These are phyloP conservation scores for Lecanoromycetidae sp. DNA, from an alignment of 2,329 filamentous ascomycete species.

Conservation along the genomic window DNA sequence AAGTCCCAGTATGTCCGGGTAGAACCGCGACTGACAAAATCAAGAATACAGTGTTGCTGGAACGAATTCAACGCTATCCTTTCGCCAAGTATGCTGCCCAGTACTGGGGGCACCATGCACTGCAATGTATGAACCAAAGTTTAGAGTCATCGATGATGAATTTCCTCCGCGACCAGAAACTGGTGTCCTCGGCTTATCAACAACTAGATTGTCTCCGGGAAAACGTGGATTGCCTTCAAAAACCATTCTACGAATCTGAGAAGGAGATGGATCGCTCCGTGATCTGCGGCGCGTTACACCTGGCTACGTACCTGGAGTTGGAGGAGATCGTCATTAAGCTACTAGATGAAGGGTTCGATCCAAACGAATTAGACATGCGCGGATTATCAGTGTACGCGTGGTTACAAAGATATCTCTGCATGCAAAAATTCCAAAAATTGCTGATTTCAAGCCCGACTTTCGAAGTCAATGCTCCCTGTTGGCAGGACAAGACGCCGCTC, in stretches of 20 bases:
- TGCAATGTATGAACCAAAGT: background rate
- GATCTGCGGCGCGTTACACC: background rate
- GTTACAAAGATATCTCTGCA: no score
- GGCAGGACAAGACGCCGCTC: background rate
- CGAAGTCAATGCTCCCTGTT: background rate
- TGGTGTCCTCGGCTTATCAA: no score
- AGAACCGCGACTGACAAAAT: no score
- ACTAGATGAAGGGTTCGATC: conserved; percentile 25
- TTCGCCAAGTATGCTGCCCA: conserved; percentile 5
- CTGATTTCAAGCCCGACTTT: no score
- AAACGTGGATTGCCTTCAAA: background rate
- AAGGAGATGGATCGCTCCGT: background rate
- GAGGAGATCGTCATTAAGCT: conserved; percentile 29
- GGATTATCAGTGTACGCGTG: no score
- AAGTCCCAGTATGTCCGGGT: background rate
- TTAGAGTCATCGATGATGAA: background rate
- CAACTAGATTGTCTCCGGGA: no score
- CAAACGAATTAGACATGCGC: conserved; percentile 25
- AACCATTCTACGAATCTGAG: no score
- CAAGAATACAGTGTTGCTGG: background rate
- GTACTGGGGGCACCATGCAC: background rate
- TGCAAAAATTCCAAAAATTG: no score
- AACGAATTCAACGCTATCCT: background rate
- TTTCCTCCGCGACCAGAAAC: no score
- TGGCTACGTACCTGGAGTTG: background rate